Evolutionary conservation across 768 basidiomycete genomes (phyloP).

Genomic region (Udeniomyces megalosporus): DNA sequence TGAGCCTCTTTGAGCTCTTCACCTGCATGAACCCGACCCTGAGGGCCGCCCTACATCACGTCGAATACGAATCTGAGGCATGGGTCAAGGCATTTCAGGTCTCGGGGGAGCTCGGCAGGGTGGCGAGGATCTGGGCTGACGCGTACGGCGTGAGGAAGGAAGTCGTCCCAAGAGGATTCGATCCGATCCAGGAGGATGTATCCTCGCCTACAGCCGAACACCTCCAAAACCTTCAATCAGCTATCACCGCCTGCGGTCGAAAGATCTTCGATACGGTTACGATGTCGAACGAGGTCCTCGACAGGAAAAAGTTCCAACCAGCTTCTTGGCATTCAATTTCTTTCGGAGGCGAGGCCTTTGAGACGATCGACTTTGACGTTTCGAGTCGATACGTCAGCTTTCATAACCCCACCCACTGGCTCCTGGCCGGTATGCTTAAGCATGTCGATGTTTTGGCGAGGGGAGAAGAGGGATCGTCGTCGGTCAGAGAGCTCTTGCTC

Average conservation of each 20-base stretch:
- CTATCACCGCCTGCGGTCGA: too few species aligned
- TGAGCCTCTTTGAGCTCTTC: slow-evolving; percentile 69
- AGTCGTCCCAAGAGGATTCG: slow-evolving; percentile 33
- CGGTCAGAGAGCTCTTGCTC: too few species aligned
- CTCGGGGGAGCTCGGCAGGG: slow-evolving; percentile 70
- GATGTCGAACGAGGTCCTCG: too few species aligned
- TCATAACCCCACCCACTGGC: slow-evolving; percentile 82
- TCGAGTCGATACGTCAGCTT: slow-evolving; percentile 52
- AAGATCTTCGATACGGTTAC: too few species aligned
- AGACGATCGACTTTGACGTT: slow-evolving; percentile 58
- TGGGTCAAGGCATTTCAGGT: slow-evolving; percentile 97
- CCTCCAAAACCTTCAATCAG: too few species aligned
- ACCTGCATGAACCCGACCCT: slow-evolving; percentile 85
- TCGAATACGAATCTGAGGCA: slow-evolving; percentile 91
- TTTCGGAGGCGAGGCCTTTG: slow-evolving; percentile 44
- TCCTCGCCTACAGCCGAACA: too few species aligned
- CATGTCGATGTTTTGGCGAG: slow-evolving; percentile 32
- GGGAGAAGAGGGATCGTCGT: too few species aligned
- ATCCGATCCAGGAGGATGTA: too few species aligned
- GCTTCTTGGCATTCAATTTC: slow-evolving; percentile 48
- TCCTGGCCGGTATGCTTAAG: slow-evolving; percentile 74
- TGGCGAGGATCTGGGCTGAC: slow-evolving; percentile 78
- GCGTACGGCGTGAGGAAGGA: slow-evolving; percentile 36
- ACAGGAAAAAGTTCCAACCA: too few species aligned
- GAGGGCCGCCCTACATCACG: slow-evolving; percentile 60